Evolutionary conservation across 305 asterid species (phyloP).

Genomic region (Fraxinus baroniana): DNA sequence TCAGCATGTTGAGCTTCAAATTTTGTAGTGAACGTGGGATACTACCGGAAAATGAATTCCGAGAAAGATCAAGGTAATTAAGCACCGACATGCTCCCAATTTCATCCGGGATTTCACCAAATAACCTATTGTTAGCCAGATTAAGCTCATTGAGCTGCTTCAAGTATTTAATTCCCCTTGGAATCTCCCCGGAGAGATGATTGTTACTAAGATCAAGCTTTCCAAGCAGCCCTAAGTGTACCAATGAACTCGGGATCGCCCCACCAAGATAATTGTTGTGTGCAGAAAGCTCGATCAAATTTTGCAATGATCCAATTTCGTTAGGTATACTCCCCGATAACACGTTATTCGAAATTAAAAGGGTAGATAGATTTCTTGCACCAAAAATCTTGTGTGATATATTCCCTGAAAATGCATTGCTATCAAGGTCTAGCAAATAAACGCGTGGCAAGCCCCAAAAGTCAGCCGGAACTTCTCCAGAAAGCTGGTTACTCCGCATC

Average conservation of each 20-base stretch:
- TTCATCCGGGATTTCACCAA: conserved; percentile 62
- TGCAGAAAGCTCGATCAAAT: conserved; percentile 45
- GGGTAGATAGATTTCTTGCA: conserved; percentile 53
- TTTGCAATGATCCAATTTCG: conserved; percentile 53
- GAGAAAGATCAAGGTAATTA: conserved; percentile 80
- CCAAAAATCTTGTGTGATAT: conserved; percentile 51
- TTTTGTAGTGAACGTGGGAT: conserved; percentile 61
- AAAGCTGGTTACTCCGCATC: conserved; percentile 41
- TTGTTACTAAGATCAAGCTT: conserved; percentile 63
- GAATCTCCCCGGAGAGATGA: conserved; percentile 56
- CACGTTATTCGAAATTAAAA: conserved; percentile 48
- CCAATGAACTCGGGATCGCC: conserved; percentile 51
- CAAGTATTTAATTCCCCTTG: conserved; percentile 42
- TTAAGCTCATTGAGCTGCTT: conserved; percentile 64
- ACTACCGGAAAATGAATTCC: conserved; percentile 50
- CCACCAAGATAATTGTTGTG: conserved; percentile 50
- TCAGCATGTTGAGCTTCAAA: conserved; percentile 65
- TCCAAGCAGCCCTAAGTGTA: conserved; percentile 48
- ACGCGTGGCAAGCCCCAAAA: conserved; percentile 76
- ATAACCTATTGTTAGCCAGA: conserved; percentile 54
- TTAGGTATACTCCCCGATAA: conserved; percentile 63
- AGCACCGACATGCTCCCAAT: conserved; percentile 62
- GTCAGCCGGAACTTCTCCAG: conserved; percentile 57
- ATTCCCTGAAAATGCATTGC: conserved; percentile 58
- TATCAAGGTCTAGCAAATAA: conserved; percentile 58